phyloP scores from a whole-genome alignment of 257 asterid species.

The Buddleja alternifolia region DNA sequence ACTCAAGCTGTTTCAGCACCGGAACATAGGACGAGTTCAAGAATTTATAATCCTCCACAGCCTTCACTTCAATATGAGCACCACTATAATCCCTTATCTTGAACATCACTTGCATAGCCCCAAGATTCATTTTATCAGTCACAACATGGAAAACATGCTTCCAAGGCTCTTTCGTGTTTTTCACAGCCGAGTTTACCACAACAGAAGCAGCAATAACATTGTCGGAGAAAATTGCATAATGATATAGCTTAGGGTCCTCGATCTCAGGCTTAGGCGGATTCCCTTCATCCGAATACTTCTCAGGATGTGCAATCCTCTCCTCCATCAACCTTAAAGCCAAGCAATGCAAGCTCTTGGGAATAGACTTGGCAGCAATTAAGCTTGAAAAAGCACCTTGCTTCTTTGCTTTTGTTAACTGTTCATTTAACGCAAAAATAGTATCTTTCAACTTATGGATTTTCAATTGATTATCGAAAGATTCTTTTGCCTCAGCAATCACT shows the following conservation, averaged over 20 bases:
- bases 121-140: constrained; percentile 81
- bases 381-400: constrained; percentile 85
- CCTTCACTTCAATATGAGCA: constrained; percentile 77
- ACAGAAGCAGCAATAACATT: constrained; percentile 84
- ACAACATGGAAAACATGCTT: constrained; percentile 85
- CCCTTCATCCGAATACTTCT: constrained; percentile 68
- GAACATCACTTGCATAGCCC: constrained; percentile 83
- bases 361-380: constrained; percentile 84
- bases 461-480: constrained; percentile 70
- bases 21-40: constrained; percentile 78
- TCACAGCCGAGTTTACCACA: constrained; percentile 79
- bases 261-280: constrained; percentile 63
- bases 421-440: constrained; percentile 68
- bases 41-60: constrained; percentile 76
- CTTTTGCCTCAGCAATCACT: constrained; percentile 72
- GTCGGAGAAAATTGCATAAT: constrained; percentile 80
- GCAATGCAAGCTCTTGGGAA: constrained; percentile 84
- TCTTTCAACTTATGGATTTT: constrained; percentile 81
- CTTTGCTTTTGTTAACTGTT: constrained; percentile 67
- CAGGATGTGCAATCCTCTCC: constrained; percentile 76
- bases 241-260: constrained; percentile 76
- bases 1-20: constrained; percentile 73
- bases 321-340: constrained; percentile 78
- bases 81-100: constrained; percentile 71
- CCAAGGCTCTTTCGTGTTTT: constrained; percentile 67